Evolutionary conservation across 352 stramenopile genomes (phyloP).

Genomic region (Pythium diclinum): DNA sequence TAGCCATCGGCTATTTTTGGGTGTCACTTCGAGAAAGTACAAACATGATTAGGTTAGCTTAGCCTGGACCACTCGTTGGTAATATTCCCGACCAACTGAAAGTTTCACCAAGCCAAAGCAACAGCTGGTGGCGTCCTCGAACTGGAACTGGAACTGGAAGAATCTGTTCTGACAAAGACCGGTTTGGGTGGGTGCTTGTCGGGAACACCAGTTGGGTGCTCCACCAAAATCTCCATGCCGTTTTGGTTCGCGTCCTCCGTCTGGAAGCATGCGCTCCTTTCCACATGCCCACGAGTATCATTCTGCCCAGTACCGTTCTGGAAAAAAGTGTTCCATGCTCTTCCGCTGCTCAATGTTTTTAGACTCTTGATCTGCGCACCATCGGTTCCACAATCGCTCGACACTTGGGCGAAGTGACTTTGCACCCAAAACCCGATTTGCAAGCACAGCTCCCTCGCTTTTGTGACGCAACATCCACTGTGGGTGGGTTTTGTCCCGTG

Average conservation of each 20-base stretch:
- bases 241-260: not conserved
- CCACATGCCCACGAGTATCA: not conserved
- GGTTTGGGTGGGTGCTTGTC: not conserved
- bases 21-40: not conserved
- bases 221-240: not conserved
- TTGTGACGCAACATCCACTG: not conserved
- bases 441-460: not conserved
- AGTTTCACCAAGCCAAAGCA: not conserved
- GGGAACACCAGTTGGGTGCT: not conserved
- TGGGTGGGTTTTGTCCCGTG: not conserved
- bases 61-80: not conserved
- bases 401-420: not conserved
- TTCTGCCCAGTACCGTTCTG: not conserved
- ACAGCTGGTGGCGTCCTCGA: not conserved
- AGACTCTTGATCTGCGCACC: too few species aligned
- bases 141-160: not conserved
- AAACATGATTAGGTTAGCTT: not conserved
- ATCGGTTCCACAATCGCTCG: not conserved
- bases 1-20: constrained; percentile 1
- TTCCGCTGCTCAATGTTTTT: not conserved
- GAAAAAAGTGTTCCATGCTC: not conserved
- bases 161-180: not conserved
- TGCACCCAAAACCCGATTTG: not conserved
- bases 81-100: not conserved
- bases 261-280: not conserved